These are phyloP conservation scores for Hordeum vulgare DNA, from an alignment of 176 grass and related monocot species.

Conservation along the genomic window DNA sequence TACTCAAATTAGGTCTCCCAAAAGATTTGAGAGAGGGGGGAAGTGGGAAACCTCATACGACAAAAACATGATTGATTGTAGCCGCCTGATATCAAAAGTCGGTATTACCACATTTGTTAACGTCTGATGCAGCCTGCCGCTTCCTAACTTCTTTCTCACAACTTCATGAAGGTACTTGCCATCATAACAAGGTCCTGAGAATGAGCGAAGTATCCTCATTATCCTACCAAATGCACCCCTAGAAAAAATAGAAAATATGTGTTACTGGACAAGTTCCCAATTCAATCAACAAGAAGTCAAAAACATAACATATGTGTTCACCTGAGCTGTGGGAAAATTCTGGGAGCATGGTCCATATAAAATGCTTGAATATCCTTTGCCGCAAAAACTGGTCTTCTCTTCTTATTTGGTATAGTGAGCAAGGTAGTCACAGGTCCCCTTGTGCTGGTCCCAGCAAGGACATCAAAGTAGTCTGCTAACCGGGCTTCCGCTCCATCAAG, in stretches of 20 bases:
- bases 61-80: constrained; percentile 77
- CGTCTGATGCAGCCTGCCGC: constrained; percentile 53
- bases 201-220: constrained; percentile 44
- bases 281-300: not conserved
- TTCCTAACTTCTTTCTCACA: constrained; percentile 62
- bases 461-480: constrained; percentile 82
- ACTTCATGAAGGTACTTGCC: constrained; percentile 79
- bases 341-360: constrained; percentile 56
- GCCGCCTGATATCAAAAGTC: constrained; percentile 75
- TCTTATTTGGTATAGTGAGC: constrained; percentile 54
- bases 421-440: constrained; percentile 68
- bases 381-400: constrained; percentile 59
- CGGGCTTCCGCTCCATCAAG: constrained; percentile 77
- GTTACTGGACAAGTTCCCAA: not conserved
- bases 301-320: constrained; percentile 19
- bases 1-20: not conserved
- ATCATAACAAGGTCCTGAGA: constrained; percentile 71
- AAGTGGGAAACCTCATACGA: constrained; percentile 47
- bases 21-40: not conserved
- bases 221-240: constrained; percentile 53
- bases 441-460: constrained; percentile 85
- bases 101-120: constrained; percentile 81
- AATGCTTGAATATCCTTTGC: constrained; percentile 80
- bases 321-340: constrained; percentile 72
- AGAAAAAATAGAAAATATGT: constrained; percentile 21